phyloP scores from a whole-genome alignment of 495 filamentous ascomycete genomes.

The Xylaria flabelliformis region DNA sequence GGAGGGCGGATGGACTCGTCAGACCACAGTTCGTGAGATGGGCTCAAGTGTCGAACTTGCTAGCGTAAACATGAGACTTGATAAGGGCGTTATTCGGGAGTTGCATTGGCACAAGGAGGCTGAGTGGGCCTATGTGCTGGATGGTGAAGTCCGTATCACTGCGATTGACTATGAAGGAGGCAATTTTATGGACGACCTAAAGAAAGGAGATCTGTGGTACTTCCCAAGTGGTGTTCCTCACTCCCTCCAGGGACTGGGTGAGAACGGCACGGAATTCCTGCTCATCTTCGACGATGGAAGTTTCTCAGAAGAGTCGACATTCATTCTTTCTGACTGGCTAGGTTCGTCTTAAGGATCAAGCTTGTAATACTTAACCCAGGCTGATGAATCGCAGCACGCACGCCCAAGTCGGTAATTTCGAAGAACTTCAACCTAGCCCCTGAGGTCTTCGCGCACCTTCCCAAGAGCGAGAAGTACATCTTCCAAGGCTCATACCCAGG shows the following conservation, averaged over 20 bases:
- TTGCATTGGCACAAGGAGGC: constrained; percentile 77
- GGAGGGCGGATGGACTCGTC: constrained; percentile 73
- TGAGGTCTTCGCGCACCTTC: constrained; percentile 64
- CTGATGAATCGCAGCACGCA: constrained; percentile 55
- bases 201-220: constrained; percentile 75
- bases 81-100: constrained; percentile 71
- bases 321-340: constrained; percentile 71
- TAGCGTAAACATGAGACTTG: constrained; percentile 72
- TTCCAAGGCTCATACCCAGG: constrained; percentile 66
- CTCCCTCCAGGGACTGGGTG: constrained; percentile 68
- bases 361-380: constrained; percentile 8
- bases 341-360: constrained; percentile 44
- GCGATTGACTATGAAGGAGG: constrained; percentile 72
- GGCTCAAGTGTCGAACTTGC: constrained; percentile 65
- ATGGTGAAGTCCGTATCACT: constrained; percentile 65
- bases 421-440: constrained; percentile 70
- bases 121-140: constrained; percentile 72
- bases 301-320: constrained; percentile 75
- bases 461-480: constrained; percentile 69
- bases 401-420: constrained; percentile 65
- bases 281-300: constrained; percentile 72
- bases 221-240: constrained; percentile 76
- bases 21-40: constrained; percentile 68
- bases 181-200: constrained; percentile 72
- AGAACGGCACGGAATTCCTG: constrained; percentile 73